A percentile compares a stretch with the other conserved stretches of the same genome.
Conservation (phyloP, 768 basidiomycete genomes). For the Lactarius hatsudake region DNA sequence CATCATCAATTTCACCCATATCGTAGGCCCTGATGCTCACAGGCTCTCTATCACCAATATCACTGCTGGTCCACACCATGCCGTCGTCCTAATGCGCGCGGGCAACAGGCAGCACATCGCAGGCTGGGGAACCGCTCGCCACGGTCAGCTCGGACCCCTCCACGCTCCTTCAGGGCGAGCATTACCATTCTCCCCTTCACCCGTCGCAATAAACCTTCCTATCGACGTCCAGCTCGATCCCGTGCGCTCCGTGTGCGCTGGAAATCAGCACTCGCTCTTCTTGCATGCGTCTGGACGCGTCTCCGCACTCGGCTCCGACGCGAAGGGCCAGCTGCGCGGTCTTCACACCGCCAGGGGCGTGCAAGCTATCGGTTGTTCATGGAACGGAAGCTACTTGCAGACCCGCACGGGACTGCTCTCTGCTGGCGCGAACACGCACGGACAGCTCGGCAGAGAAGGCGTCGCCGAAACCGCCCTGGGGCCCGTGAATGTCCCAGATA, state of each 20-base stretch:
- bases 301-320: constrained; percentile 62
- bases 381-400: constrained; percentile 71
- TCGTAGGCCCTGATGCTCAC: constrained; percentile 28
- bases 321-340: constrained; percentile 62
- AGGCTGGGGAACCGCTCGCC: constrained; percentile 85
- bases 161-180: constrained; percentile 29
- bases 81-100: constrained; percentile 46
- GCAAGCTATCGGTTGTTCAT: constrained; percentile 56
- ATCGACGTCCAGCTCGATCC: constrained; percentile 21
- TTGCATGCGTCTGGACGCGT: constrained; percentile 47
- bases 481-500: constrained; percentile 36
- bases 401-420: constrained; percentile 39
- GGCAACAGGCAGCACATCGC: constrained; percentile 37
- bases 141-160: constrained; percentile 73
- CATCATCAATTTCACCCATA: constrained; percentile 39
- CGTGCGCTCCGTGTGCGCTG: constrained; percentile 39
- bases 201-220: constrained; percentile 37
- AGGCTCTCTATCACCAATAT: constrained; percentile 43
- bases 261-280: constrained; percentile 53
- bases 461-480: constrained; percentile 22
- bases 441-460: constrained; percentile 58
- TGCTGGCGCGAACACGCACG: constrained; percentile 53
- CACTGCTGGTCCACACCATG: constrained; percentile 69
- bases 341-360: constrained; percentile 33
- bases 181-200: constrained; percentile 34